A percentile compares a stretch with the other conserved stretches of the same genome.
phyloP scores from a whole-genome alignment of 805 yeast genomes.

The Limtongozyma cylindracea region DNA sequence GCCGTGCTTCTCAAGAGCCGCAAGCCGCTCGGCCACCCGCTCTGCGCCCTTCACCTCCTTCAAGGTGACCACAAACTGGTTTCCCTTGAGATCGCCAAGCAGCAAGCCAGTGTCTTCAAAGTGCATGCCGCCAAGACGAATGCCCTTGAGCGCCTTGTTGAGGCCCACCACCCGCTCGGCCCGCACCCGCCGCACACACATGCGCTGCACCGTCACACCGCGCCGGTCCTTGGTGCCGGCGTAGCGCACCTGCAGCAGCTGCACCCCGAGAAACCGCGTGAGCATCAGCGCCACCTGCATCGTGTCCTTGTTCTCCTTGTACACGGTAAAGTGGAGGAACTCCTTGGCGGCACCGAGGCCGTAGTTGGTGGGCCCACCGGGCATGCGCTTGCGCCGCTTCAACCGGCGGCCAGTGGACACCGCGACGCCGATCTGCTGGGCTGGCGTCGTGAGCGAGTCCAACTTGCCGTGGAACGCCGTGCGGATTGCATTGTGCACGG shows the following conservation, averaged over 20 bases:
- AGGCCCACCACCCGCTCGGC: slow-evolving; percentile 54
- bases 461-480: slow-evolving; percentile 46
- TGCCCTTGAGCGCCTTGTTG: slow-evolving; percentile 54
- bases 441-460: slow-evolving; percentile 55
- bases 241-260: slow-evolving; percentile 44
- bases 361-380: slow-evolving; percentile 21
- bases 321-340: slow-evolving; percentile 52
- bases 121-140: slow-evolving; percentile 53
- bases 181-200: slow-evolving; percentile 41
- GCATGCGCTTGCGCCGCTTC: slow-evolving; percentile 11
- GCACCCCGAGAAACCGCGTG: slow-evolving; percentile 47
- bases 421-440: slow-evolving; percentile 39
- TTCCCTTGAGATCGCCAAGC: slow-evolving; percentile 73
- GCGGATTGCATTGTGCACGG: slow-evolving; percentile 55
- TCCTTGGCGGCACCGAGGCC: slow-evolving; percentile 51
- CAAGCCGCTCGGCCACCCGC: slow-evolving; percentile 23
- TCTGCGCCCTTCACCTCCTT: slow-evolving; percentile 39
- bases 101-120: slow-evolving; percentile 37
- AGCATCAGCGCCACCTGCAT: slow-evolving; percentile 77
- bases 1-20: slow-evolving; percentile 37
- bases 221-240: slow-evolving; percentile 97
- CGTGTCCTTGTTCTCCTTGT: slow-evolving; percentile 90
- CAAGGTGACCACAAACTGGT: slow-evolving; percentile 68
- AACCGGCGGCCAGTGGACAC: slow-evolving; percentile 14
- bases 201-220: slow-evolving; percentile 78